Evolutionary conservation across 345 rosid species (phyloP).

Genomic region (Kandelia obovata): DNA sequence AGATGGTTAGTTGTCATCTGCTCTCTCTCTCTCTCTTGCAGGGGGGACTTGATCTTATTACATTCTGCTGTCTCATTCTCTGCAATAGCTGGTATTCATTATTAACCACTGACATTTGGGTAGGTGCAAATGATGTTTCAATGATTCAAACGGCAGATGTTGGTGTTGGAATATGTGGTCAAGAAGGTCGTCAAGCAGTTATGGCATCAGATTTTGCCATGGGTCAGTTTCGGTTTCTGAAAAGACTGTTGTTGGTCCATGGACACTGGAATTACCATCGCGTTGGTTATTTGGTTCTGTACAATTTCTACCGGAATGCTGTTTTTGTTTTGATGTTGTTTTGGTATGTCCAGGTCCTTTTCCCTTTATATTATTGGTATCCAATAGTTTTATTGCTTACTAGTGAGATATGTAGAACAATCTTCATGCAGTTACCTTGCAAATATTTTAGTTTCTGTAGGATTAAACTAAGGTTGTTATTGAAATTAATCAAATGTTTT

Average conservation of each 20-base stretch:
- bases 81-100: not conserved
- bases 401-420: not conserved
- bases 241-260: slow-evolving; percentile 68
- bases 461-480: too few species aligned
- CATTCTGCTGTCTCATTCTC: not conserved
- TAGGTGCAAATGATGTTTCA: slow-evolving; percentile 87
- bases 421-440: not conserved
- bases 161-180: slow-evolving; percentile 85
- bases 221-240: slow-evolving; percentile 76
- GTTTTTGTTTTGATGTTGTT: slow-evolving; percentile 72
- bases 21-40: not conserved
- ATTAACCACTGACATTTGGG: slow-evolving; percentile 24
- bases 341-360: slow-evolving; percentile 40
- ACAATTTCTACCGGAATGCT: slow-evolving; percentile 88
- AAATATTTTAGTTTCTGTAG: too few species aligned
- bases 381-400: not conserved
- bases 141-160: slow-evolving; percentile 96
- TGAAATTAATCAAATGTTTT: too few species aligned
- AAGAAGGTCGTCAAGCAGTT: slow-evolving; percentile 88
- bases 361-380: not conserved
- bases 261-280: slow-evolving; percentile 93
- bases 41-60: not conserved
- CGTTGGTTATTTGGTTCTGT: slow-evolving; percentile 61
- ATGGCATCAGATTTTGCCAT: slow-evolving; percentile 88
- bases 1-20: slow-evolving; percentile 53